These are phyloP conservation scores for Tylopilus rubrobrunneus DNA, from an alignment of 768 basidiomycete genomes.

Conservation along the genomic window DNA sequence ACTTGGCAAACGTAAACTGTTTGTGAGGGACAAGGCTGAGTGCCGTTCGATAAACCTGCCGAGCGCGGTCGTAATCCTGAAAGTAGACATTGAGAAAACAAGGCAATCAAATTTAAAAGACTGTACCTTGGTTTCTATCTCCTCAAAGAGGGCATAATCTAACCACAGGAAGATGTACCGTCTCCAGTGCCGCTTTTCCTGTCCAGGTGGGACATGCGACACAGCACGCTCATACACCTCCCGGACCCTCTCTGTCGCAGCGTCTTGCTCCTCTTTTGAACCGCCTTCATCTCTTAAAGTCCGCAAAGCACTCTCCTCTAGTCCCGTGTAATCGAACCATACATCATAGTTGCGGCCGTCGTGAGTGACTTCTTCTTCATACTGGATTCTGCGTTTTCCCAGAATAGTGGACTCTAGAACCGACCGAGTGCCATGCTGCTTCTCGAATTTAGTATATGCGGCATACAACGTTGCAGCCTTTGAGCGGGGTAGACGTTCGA, in stretches of 20 bases:
- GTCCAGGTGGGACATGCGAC: constrained; percentile 90
- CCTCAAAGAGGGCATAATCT: constrained; percentile 95
- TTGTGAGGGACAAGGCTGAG: constrained; percentile 91
- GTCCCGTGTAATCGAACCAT: constrained; percentile 94
- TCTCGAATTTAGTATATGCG: constrained; percentile 95
- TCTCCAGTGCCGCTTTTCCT: constrained; percentile 90
- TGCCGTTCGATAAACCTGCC: constrained; percentile 91
- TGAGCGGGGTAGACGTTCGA: constrained; percentile 86
- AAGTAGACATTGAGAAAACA: background rate
- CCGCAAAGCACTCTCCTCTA: constrained; percentile 85
- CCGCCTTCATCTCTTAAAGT: constrained; percentile 74
- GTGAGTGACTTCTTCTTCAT: constrained; percentile 91
- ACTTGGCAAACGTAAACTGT: constrained; percentile 94
- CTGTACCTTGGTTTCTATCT: constrained; percentile 84
- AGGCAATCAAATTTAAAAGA: background rate
- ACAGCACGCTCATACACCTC: constrained; percentile 97
- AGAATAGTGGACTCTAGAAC: constrained; percentile 92
- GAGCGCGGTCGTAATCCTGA: constrained; percentile 79
- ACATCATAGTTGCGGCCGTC: constrained; percentile 95
- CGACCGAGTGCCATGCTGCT: constrained; percentile 88
- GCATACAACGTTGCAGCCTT: constrained; percentile 88
- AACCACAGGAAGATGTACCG: constrained; percentile 92
- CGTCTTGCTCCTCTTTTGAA: constrained; percentile 65
- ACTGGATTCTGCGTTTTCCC: constrained; percentile 97
- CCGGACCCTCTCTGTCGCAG: constrained; percentile 63